Evolutionary conservation across 257 asterid species (phyloP).

Genomic region (Capsicum pubescens): DNA sequence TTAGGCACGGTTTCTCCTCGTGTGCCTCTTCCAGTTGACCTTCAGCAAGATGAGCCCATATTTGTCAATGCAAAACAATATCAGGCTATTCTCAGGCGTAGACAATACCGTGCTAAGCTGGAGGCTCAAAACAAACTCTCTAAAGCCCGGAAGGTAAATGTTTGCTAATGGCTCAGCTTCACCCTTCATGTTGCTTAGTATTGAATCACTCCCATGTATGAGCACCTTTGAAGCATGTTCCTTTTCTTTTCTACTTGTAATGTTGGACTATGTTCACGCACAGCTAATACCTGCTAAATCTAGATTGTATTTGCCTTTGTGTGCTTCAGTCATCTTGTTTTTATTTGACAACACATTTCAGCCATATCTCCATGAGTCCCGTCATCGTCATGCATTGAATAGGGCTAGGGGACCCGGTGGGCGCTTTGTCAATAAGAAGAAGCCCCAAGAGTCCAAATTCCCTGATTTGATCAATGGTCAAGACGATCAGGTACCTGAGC

Average conservation of each 20-base stretch:
- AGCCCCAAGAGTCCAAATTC: slow-evolving; percentile 30
- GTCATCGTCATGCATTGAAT: slow-evolving; percentile 44
- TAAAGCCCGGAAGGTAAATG: slow-evolving; percentile 37
- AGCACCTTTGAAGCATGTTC: not conserved
- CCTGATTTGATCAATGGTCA: slow-evolving; percentile 8
- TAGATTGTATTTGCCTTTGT: not conserved
- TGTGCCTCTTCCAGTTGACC: slow-evolving; percentile 40
- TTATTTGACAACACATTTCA: slow-evolving; percentile 13
- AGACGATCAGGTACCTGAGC: not conserved
- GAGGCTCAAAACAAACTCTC: slow-evolving; percentile 40
- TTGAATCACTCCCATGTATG: not conserved
- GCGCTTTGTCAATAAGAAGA: slow-evolving; percentile 40
- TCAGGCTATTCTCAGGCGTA: slow-evolving; percentile 46
- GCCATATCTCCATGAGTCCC: slow-evolving; percentile 51
- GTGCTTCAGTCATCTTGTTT: not conserved
- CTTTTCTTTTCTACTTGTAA: not conserved
- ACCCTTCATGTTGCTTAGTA: slow-evolving; percentile 11
- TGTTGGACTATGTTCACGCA: not conserved
- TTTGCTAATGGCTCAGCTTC: not conserved
- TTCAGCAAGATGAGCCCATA: slow-evolving; percentile 39
- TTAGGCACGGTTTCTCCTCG: slow-evolving; percentile 34
- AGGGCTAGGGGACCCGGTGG: slow-evolving; percentile 47
- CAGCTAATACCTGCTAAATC: not conserved
- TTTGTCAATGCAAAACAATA: slow-evolving; percentile 48
- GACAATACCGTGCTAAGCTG: slow-evolving; percentile 41